Evolutionary conservation across 1,284 basidiomycete species (phyloP).

Genomic region (Filobasidium uniguttulatum): DNA sequence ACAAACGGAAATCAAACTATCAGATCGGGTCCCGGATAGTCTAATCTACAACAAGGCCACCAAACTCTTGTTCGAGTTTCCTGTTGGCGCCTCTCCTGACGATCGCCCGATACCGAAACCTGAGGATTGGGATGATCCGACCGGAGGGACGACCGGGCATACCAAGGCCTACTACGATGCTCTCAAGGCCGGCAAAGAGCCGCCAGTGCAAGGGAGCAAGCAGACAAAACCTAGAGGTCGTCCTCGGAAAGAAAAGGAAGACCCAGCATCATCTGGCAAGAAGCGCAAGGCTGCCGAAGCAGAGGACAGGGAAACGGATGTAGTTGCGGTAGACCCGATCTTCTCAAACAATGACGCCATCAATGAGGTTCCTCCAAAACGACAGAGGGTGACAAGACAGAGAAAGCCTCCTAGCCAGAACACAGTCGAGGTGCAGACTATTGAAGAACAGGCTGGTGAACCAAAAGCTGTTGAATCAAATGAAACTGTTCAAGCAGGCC

Average conservation of each 20-base stretch:
- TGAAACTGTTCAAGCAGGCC: too few relatives aligned
- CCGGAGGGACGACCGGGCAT: neutral
- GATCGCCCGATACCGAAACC: conserved; percentile 3
- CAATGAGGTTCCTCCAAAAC: too few relatives aligned
- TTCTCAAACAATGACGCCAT: too few relatives aligned
- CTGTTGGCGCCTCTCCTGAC: neutral
- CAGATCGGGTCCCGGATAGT: neutral
- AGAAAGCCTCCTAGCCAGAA: too few relatives aligned
- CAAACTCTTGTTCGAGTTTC: conserved; percentile 10
- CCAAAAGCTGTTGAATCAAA: too few relatives aligned
- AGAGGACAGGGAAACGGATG: too few relatives aligned
- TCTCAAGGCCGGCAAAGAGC: neutral
- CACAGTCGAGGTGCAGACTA: too few relatives aligned
- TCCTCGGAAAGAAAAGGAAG: too few relatives aligned
- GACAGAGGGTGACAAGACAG: too few relatives aligned
- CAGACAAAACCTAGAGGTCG: neutral
- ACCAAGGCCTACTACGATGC: neutral
- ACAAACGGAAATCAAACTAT: conserved; percentile 1
- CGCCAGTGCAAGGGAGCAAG: neutral
- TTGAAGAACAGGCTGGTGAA: too few relatives aligned
- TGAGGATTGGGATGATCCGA: conserved; percentile 9
- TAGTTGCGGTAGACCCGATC: too few relatives aligned
- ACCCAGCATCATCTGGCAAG: neutral
- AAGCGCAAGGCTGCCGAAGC: neutral
- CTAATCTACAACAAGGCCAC: conserved; percentile 11